phyloP scores from a whole-genome alignment of 2,329 filamentous ascomycete species.

The Ascocoryne sarcoides region DNA sequence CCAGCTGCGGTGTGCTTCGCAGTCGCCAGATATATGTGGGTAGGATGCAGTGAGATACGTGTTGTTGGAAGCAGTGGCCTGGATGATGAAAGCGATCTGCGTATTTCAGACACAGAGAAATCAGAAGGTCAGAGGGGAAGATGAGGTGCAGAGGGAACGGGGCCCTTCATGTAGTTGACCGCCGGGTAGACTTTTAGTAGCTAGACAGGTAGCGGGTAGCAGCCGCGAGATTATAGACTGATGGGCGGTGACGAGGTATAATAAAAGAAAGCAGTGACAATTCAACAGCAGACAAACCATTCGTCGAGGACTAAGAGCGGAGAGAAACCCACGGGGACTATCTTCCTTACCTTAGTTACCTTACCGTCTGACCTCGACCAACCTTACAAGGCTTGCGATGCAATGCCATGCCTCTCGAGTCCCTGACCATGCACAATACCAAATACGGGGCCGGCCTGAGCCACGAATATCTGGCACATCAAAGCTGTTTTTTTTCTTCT shows the following conservation, averaged over 20 bases:
- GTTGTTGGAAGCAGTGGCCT: not conserved
- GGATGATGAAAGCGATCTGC: not conserved
- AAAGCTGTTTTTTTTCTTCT: too few species aligned
- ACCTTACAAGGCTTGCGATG: too few species aligned
- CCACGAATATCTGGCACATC: too few species aligned
- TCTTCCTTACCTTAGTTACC: not conserved
- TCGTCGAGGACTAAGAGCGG: too few species aligned
- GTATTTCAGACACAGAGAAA: not conserved
- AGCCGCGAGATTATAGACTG: not conserved
- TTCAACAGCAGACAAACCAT: not conserved
- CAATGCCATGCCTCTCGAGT: too few species aligned
- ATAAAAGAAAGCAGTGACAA: not conserved
- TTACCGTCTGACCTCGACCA: not conserved
- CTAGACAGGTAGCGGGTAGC: not conserved
- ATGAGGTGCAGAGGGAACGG: not conserved
- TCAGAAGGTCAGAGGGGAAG: not conserved
- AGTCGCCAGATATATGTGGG: not conserved
- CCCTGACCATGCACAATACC: too few species aligned
- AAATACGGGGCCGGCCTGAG: too few species aligned
- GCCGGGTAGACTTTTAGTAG: not conserved
- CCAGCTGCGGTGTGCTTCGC: not conserved
- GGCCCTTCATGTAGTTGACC: conserved; percentile 1
- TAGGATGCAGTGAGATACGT: not conserved
- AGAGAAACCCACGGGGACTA: too few species aligned
- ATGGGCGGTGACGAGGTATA: conserved; percentile 1